Evolutionary conservation across 345 rosid species (phyloP).

Genomic region (Hypericum perforatum): DNA sequence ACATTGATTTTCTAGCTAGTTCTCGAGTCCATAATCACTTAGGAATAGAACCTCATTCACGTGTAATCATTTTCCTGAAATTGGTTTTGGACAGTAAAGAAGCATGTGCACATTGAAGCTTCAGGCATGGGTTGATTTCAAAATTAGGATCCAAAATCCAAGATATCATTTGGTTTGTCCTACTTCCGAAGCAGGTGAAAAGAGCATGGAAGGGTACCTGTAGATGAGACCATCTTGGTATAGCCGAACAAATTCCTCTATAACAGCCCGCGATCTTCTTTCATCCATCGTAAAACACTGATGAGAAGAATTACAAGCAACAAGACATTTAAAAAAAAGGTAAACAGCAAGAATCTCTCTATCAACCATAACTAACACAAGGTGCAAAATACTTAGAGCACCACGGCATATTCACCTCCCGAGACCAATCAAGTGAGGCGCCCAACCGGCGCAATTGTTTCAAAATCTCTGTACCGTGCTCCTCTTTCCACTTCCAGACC

Average conservation of each 20-base stretch:
- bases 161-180: no score
- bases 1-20: no score
- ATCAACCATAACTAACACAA: background rate
- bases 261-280: slow-evolving; percentile 76
- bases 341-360: background rate
- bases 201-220: slow-evolving; percentile 36
- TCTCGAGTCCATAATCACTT: no score
- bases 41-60: no score
- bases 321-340: background rate
- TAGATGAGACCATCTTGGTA: slow-evolving; percentile 74
- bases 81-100: no score
- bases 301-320: slow-evolving; percentile 3
- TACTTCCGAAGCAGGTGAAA: no score
- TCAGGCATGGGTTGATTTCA: no score
- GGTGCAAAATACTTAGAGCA: background rate
- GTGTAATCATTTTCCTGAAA: no score
- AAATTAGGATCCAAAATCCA: no score
- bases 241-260: slow-evolving; percentile 70
- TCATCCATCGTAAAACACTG: slow-evolving; percentile 98
- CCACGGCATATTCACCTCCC: slow-evolving; percentile 48
- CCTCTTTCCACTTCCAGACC: slow-evolving; percentile 94
- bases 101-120: no score
- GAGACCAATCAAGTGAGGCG: slow-evolving; percentile 97
- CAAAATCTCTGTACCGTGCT: slow-evolving; percentile 70
- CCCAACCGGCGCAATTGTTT: slow-evolving; percentile 66